Evolutionary conservation across 2,329 filamentous ascomycete genomes (phyloP).

Genomic region (Xenoacremonium recifei): DNA sequence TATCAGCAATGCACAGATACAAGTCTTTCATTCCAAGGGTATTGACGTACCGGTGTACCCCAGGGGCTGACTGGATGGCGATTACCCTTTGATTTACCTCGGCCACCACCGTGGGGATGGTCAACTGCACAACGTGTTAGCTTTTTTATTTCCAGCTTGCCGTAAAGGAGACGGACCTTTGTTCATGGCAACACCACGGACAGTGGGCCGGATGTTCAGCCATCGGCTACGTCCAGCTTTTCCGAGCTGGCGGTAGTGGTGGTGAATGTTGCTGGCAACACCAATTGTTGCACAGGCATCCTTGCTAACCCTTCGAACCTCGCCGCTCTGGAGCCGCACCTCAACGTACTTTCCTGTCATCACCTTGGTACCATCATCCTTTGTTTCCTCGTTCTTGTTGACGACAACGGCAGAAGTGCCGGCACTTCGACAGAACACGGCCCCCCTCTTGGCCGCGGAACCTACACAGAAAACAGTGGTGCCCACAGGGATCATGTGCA

Average conservation of each 20-base stretch:
- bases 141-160: neutral
- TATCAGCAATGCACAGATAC: conserved; percentile 6
- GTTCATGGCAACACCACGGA: conserved; percentile 98
- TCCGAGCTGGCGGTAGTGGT: conserved; percentile 86
- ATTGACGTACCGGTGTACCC: conserved; percentile 80
- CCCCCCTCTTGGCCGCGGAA: conserved; percentile 67
- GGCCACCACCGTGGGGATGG: conserved; percentile 97
- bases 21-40: too few relatives aligned
- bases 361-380: conserved; percentile 56
- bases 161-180: conserved; percentile 60
- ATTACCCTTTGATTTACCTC: conserved; percentile 99
- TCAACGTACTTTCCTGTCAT: conserved; percentile 77
- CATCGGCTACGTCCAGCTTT: conserved; percentile 93
- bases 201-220: conserved; percentile 91
- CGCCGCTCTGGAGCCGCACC: conserved; percentile 86
- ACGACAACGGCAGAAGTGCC: conserved; percentile 89
- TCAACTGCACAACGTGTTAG: conserved; percentile 56
- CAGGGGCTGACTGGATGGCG: conserved; percentile 92
- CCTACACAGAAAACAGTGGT: conserved; percentile 91
- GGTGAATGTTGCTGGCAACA: conserved; percentile 88
- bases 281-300: conserved; percentile 95
- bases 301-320: conserved; percentile 84
- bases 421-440: conserved; percentile 91
- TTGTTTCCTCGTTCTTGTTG: conserved; percentile 78
- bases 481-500: conserved; percentile 96